Evolutionary conservation across 2,329 filamentous ascomycete species (phyloP).

Genomic region (Diaporthe capsici): DNA sequence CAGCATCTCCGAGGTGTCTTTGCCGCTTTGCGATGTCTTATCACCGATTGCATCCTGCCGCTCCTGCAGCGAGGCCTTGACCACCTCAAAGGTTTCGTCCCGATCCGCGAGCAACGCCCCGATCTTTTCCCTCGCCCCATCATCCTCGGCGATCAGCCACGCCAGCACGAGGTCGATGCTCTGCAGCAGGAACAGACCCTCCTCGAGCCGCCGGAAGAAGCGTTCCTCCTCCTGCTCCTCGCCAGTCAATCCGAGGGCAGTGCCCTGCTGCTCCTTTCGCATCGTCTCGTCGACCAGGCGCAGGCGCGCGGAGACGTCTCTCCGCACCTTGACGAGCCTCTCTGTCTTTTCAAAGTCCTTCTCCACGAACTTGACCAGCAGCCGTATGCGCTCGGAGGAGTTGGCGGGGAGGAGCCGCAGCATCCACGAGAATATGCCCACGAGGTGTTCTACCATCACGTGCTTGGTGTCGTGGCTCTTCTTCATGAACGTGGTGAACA

Average conservation of each 20-base stretch:
- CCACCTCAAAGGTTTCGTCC: constrained; percentile 73
- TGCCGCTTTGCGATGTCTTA: constrained; percentile 67
- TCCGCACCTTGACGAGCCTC: constrained; percentile 79
- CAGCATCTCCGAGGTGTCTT: constrained; percentile 70
- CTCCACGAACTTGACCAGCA: constrained; percentile 94
- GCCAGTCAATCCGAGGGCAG: constrained; percentile 64
- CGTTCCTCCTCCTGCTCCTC: constrained; percentile 77
- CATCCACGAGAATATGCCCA: constrained; percentile 88
- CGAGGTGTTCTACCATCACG: constrained; percentile 78
- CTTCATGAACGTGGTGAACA: constrained; percentile 92
- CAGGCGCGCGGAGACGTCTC: constrained; percentile 77
- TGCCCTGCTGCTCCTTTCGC: constrained; percentile 64
- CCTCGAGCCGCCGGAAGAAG: constrained; percentile 82
- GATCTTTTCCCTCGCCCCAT: constrained; percentile 78
- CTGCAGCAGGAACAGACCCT: constrained; percentile 87
- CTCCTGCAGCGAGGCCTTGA: constrained; percentile 78
- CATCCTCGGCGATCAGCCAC: constrained; percentile 93
- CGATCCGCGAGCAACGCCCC: constrained; percentile 74
- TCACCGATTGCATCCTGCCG: constrained; percentile 63
- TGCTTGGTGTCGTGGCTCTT: constrained; percentile 73
- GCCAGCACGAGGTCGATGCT: constrained; percentile 87
- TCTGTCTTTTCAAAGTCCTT: constrained; percentile 90
- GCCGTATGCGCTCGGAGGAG: constrained; percentile 83
- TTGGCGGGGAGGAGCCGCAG: constrained; percentile 84
- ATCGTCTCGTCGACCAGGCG: constrained; percentile 75